phyloP scores from a whole-genome alignment of 2,329 filamentous ascomycete genomes.

The Aspergillus tubingensis region DNA sequence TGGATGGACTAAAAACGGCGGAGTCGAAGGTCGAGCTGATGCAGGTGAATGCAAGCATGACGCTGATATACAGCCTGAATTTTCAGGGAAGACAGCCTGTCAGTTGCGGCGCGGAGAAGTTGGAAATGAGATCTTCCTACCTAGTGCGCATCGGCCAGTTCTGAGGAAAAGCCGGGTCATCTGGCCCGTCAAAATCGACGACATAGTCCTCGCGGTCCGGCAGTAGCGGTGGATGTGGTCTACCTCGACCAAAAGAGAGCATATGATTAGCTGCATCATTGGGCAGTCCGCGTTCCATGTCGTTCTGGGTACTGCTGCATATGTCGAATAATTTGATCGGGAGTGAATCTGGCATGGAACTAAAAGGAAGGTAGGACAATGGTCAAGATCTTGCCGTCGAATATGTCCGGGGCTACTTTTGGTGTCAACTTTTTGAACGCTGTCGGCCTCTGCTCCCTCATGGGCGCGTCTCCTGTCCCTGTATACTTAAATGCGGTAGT shows the following conservation, averaged over 20 bases:
- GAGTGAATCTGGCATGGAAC: not conserved
- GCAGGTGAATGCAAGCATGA: not conserved
- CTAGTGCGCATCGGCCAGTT: conserved; percentile 54
- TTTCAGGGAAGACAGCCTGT: not conserved
- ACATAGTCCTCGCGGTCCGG: conserved; percentile 53
- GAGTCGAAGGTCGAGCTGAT: not conserved
- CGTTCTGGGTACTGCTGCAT: too few relatives aligned
- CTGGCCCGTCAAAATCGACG: conserved; percentile 53
- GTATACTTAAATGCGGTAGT: too few relatives aligned
- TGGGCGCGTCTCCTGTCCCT: too few relatives aligned
- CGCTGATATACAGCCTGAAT: not conserved
- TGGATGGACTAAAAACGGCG: not conserved
- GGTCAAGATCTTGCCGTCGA: too few relatives aligned
- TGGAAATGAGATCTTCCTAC: conserved; percentile 19
- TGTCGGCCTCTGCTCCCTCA: too few relatives aligned
- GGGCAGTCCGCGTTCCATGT: not conserved
- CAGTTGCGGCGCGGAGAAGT: not conserved
- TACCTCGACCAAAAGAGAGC: not conserved
- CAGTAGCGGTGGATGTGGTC: conserved; percentile 42
- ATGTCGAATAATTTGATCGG: not conserved
- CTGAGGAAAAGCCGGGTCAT: conserved; percentile 53
- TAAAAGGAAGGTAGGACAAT: too few relatives aligned
- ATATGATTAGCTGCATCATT: not conserved
- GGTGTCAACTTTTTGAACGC: too few relatives aligned
- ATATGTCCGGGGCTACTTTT: too few relatives aligned